Conservation (phyloP, 495 filamentous ascomycete genomes). For the Rostrohypoxylon terebratum region DNA sequence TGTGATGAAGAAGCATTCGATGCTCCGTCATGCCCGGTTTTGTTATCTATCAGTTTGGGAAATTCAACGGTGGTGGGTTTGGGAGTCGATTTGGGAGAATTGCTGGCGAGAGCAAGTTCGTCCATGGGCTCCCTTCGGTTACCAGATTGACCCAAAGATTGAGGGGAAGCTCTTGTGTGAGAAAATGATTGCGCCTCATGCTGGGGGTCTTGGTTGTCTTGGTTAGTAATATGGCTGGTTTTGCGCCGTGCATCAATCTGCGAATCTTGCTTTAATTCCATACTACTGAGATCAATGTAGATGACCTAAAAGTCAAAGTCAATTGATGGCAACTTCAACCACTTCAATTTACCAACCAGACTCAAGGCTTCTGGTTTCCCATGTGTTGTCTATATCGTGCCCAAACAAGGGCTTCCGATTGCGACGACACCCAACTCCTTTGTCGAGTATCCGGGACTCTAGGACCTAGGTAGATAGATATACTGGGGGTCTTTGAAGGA, state of each 20-base stretch:
- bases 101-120: slow-evolving; percentile 5
- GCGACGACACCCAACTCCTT: slow-evolving; percentile 14
- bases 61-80: neutral
- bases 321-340: slow-evolving; percentile 10
- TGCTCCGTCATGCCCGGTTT: slow-evolving; percentile 13
- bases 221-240: slow-evolving; percentile 12
- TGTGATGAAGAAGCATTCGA: slow-evolving; percentile 44
- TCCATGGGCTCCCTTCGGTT: slow-evolving; percentile 3
- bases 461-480: too few species aligned
- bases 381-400: slow-evolving; percentile 13
- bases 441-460: neutral
- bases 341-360: slow-evolving; percentile 19
- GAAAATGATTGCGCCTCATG: slow-evolving; percentile 2
- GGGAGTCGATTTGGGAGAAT: neutral
- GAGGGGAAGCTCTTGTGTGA: slow-evolving; percentile 6
- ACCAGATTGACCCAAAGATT: slow-evolving; percentile 11
- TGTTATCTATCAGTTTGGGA: slow-evolving; percentile 1
- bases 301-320: slow-evolving; percentile 39
- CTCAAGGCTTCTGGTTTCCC: slow-evolving; percentile 9
- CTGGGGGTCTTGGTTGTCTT: slow-evolving; percentile 7
- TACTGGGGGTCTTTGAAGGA: neutral
- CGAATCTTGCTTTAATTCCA: slow-evolving; percentile 33
- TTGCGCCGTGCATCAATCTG: neutral
- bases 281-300: slow-evolving; percentile 20
- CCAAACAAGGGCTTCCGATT: neutral